Evolutionary conservation across 257 asterid species (phyloP).

Genomic region (Solanum habrochaites): DNA sequence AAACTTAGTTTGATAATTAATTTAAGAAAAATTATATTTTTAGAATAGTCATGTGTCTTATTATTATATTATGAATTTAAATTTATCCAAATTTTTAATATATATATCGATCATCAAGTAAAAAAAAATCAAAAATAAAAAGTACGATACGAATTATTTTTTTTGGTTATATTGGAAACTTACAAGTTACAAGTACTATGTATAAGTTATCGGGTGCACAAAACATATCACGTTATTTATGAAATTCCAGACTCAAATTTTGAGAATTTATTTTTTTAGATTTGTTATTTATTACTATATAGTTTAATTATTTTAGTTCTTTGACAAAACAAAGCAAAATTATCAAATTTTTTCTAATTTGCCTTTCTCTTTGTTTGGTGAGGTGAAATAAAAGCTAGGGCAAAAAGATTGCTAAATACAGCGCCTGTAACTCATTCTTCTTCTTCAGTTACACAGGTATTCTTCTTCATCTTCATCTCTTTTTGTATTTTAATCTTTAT

Average conservation of each 20-base stretch:
- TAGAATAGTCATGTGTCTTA: background rate
- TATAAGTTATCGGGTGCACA: too few relatives aligned
- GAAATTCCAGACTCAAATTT: background rate
- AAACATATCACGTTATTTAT: background rate
- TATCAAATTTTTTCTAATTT: background rate
- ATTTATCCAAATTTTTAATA: too few relatives aligned
- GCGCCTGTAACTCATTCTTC: background rate
- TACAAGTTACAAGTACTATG: too few relatives aligned
- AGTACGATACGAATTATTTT: too few relatives aligned
- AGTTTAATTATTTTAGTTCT: background rate
- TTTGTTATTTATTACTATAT: background rate
- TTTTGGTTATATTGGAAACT: background rate
- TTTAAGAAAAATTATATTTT: too few relatives aligned
- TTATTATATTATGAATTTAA: too few relatives aligned
- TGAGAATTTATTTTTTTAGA: background rate
- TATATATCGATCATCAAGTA: too few relatives aligned
- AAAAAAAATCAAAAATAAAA: too few relatives aligned
- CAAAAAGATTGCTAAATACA: background rate
- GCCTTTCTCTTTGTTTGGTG: background rate
- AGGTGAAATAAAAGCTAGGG: background rate
- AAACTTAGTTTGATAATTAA: background rate
- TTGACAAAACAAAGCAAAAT: background rate
- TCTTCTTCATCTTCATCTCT: background rate
- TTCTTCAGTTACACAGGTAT: background rate
- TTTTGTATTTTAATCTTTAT: background rate